A percentile compares a stretch with the other conserved stretches of the same genome.
Conservation (phyloP, 345 rosid species). For the Gossypium sturtianum region DNA sequence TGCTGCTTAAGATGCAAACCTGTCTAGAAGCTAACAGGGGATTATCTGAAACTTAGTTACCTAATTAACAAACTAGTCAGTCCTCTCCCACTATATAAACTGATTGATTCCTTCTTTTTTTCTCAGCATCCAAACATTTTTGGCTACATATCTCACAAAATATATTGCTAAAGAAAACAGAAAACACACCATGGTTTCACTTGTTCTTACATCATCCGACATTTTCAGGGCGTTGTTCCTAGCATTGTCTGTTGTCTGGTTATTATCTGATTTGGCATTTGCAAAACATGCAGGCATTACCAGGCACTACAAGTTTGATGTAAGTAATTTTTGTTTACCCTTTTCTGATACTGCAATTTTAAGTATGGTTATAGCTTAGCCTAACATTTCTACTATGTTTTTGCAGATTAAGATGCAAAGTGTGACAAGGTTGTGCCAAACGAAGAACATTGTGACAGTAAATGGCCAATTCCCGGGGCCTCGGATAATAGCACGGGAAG, state of each 20-base stretch:
- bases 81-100: slow-evolving; percentile 9
- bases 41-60: neutral
- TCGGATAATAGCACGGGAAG: slow-evolving; percentile 64
- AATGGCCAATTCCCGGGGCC: slow-evolving; percentile 81
- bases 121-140: slow-evolving; percentile 5
- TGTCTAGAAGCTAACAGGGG: neutral
- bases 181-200: neutral
- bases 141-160: neutral
- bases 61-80: slow-evolving; percentile 9
- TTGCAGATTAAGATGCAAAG: slow-evolving; percentile 40
- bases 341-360: neutral
- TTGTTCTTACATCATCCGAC: neutral
- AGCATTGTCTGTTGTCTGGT: neutral
- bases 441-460: slow-evolving; percentile 63
- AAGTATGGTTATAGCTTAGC: neutral
- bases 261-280: neutral
- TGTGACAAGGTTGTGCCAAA: slow-evolving; percentile 34
- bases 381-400: neutral
- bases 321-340: neutral
- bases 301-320: slow-evolving; percentile 41
- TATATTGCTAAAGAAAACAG: neutral
- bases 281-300: slow-evolving; percentile 26
- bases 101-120: neutral
- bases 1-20: neutral
- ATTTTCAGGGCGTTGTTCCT: neutral